Evolutionary conservation across 768 basidiomycete genomes (phyloP).

Genomic region (Gautieria morchelliformis): DNA sequence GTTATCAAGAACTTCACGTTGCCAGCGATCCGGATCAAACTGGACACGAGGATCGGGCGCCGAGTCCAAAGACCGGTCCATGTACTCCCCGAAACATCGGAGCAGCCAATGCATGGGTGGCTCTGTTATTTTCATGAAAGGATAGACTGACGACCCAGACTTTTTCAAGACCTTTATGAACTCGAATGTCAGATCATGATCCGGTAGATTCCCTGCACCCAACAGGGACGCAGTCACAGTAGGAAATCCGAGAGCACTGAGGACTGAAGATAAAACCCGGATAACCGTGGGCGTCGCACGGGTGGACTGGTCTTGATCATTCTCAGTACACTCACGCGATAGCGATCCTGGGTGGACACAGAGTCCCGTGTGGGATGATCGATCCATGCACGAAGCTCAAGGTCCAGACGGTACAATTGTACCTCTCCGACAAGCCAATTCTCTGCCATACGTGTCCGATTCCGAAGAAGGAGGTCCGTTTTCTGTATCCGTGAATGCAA

Average conservation of each 20-base stretch:
- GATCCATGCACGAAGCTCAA: conserved; percentile 45
- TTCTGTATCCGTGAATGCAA: conserved; percentile 25
- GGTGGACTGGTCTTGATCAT: conserved; percentile 37
- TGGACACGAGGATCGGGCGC: conserved; percentile 44
- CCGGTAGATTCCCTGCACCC: neutral
- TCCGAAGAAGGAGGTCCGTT: conserved; percentile 31
- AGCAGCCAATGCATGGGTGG: conserved; percentile 58
- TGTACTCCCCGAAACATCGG: conserved; percentile 57
- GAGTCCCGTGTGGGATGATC: conserved; percentile 31
- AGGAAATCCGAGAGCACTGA: conserved; percentile 40
- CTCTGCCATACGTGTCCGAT: conserved; percentile 33
- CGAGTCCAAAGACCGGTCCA: conserved; percentile 67
- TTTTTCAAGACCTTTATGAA: conserved; percentile 48
- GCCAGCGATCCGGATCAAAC: conserved; percentile 67
- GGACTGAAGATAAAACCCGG: conserved; percentile 29
- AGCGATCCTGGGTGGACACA: conserved; percentile 32
- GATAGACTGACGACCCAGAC: conserved; percentile 28
- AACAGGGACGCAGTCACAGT: conserved; percentile 24
- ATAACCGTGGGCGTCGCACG: conserved; percentile 24
- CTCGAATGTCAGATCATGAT: conserved; percentile 27
- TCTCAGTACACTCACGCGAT: conserved; percentile 37
- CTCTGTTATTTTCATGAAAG: conserved; percentile 48
- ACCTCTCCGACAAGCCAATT: conserved; percentile 41
- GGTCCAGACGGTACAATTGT: conserved; percentile 41
- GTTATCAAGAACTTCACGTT: conserved; percentile 52